A percentile compares a stretch with the other conserved stretches of the same genome.
Conservation (phyloP, 2,329 filamentous ascomycete genomes). For the Paraphaeosphaeria sporulosa region DNA sequence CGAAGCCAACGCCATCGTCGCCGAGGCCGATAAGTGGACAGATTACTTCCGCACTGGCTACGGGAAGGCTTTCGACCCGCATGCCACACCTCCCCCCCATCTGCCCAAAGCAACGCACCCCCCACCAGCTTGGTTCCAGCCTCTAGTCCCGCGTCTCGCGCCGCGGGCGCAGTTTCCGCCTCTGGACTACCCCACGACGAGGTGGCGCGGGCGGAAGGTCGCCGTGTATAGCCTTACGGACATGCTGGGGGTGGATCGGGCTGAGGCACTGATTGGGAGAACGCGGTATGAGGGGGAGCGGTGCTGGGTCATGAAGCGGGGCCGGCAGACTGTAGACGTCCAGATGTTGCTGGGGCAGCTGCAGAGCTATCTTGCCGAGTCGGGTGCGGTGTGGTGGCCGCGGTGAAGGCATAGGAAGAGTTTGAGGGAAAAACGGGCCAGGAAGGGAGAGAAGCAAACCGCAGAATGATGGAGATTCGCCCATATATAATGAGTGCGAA, state of each 20-base stretch:
- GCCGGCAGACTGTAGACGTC: constrained; percentile 37
- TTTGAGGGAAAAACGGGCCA: too few species aligned
- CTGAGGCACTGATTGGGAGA: constrained; percentile 29
- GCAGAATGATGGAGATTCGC: too few species aligned
- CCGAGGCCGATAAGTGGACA: constrained; percentile 34
- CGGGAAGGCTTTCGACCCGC: constrained; percentile 33
- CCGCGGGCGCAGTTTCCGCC: constrained; percentile 38
- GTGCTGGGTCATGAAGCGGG: constrained; percentile 40
- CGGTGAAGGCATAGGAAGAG: too few species aligned
- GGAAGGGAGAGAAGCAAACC: constrained; percentile 4
- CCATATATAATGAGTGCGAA: too few species aligned
- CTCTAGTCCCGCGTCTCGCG: constrained; percentile 36
- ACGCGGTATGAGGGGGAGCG: constrained; percentile 31
- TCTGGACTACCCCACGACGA: constrained; percentile 39
- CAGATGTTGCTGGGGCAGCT: constrained; percentile 44
- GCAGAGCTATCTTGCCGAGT: constrained; percentile 37
- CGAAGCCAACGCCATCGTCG: constrained; percentile 21
- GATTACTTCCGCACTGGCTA: constrained; percentile 26
- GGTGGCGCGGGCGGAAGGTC: constrained; percentile 40
- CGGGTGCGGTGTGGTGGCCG: constrained; percentile 22
- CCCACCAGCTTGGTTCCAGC: constrained; percentile 39
- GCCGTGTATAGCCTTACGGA: constrained; percentile 46
- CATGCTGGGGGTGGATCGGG: constrained; percentile 41
- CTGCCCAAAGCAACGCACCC: constrained; percentile 28
- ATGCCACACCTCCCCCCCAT: constrained; percentile 14